Evolutionary conservation across 805 yeast genomes (phyloP).

Genomic region (Candida patagonica): DNA sequence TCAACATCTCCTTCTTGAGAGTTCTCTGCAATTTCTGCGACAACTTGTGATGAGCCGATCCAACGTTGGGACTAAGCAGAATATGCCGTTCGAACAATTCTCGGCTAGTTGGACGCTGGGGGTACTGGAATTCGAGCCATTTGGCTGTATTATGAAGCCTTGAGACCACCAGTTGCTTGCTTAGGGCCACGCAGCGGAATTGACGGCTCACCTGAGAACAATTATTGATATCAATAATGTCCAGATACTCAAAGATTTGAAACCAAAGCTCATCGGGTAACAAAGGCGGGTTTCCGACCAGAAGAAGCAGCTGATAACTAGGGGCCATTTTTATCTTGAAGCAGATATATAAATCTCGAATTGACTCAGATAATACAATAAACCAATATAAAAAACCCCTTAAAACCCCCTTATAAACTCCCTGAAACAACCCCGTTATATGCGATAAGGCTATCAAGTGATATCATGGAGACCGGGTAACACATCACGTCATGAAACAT

Average conservation of each 20-base stretch:
- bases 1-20: slow-evolving; percentile 16
- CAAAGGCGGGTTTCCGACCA: neutral
- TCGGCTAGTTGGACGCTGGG: slow-evolving; percentile 16
- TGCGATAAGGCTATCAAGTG: too few relatives aligned
- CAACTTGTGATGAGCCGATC: slow-evolving; percentile 12
- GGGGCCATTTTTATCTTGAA: too few relatives aligned
- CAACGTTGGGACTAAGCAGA: slow-evolving; percentile 16
- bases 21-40: slow-evolving; percentile 13
- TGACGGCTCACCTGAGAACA: slow-evolving; percentile 16
- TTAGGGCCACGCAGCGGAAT: slow-evolving; percentile 18
- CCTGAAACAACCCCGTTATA: too few relatives aligned
- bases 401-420: too few relatives aligned
- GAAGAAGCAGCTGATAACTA: too few relatives aligned
- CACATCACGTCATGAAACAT: too few relatives aligned
- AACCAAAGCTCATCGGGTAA: slow-evolving; percentile 21
- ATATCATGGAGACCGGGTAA: too few relatives aligned
- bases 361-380: too few relatives aligned
- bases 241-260: slow-evolving; percentile 17
- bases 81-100: slow-evolving; percentile 21
- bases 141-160: slow-evolving; percentile 16
- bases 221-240: slow-evolving; percentile 21
- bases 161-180: slow-evolving; percentile 15
- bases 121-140: slow-evolving; percentile 13
- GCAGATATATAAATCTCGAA: too few relatives aligned
- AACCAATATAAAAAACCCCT: too few relatives aligned